These are phyloP conservation scores for Ramularia collo-cygni DNA, from an alignment of 2,329 filamentous ascomycete genomes.

Conservation along the genomic window DNA sequence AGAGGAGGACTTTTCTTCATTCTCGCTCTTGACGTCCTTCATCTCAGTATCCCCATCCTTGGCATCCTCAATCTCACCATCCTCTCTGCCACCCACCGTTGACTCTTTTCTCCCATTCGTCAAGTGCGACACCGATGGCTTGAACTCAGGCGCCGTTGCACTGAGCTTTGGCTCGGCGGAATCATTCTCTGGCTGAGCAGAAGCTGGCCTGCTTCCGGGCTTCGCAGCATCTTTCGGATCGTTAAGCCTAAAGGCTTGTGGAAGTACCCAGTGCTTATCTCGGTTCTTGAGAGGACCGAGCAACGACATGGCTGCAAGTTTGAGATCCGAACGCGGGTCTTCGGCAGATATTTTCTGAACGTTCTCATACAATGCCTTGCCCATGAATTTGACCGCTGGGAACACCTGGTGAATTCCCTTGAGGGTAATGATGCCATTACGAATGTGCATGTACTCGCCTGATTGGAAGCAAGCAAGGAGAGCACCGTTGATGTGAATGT, in stretches of 20 bases:
- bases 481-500: constrained; percentile 70
- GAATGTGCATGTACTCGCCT: constrained; percentile 94
- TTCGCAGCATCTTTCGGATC: constrained; percentile 23
- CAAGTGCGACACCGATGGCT: constrained; percentile 36
- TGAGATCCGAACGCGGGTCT: constrained; percentile 63
- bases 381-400: constrained; percentile 86
- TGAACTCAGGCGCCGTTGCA: constrained; percentile 59
- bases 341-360: constrained; percentile 56
- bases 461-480: constrained; percentile 75
- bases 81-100: constrained; percentile 45
- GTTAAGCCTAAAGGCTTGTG: constrained; percentile 57
- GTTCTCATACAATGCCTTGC: constrained; percentile 58
- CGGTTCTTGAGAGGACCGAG: constrained; percentile 62
- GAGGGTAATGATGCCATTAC: constrained; percentile 86
- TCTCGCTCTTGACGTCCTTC: constrained; percentile 13
- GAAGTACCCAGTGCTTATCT: constrained; percentile 63
- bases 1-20: too few species aligned
- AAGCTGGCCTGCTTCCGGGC: constrained; percentile 24
- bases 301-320: constrained; percentile 65
- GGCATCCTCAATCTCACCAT: constrained; percentile 64
- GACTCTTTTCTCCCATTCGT: constrained; percentile 27
- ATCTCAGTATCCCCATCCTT: constrained; percentile 21
- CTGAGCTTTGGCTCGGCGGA: constrained; percentile 38
- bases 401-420: constrained; percentile 76
- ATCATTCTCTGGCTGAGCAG: constrained; percentile 35